Base-by-base conservation (phyloP, 2,329 filamentous ascomycete genomes). In the Madurella mycetomatis region DNA sequence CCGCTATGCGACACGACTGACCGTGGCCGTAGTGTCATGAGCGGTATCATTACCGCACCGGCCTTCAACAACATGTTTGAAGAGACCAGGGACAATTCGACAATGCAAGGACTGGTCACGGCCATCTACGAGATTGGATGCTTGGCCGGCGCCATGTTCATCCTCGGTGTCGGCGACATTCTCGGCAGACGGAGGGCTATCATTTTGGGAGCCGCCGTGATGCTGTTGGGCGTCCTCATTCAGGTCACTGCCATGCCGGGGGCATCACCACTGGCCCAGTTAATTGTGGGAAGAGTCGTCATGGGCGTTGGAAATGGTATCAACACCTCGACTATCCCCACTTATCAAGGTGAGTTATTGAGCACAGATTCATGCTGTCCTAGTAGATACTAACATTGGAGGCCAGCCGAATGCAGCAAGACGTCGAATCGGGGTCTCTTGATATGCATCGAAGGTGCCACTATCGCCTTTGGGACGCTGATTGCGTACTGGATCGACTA, bases 201-300 rank as follows among this genome's bases (percentile, higher is more conserved):
- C 61, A 72, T 81, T n/a, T 16, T 72, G 1, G 84, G 84, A 15
- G 77, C 77, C 9, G 58, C 71, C 11, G 76, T 86, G 59, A 82
- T 86, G 77, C 75, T 83, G 9, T 51, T 84, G 9, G 84, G 84
- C 16, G 82, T 83, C 34, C 71, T 79, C 9, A 76, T 87, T 39
- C 84, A 87, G 63, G 69, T 80, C 37, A 72, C 74, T 15, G 51
- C 69, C 16, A 62, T 67, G 51, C 47, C 57, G 0, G 52, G 53
- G 19, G 56, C 67, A 7, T 54, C 56, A 9, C 67, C 71, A 1
- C 56, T 74, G 34, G 70, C 73, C 1, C 76, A 79, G 60, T 72
- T 79, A 59, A 75, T 78, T 51, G 66, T 76, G 47, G 76, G 76
- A 7, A 67, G 78, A 46, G 72, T 79, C 9, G 67, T 82, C 5